Evolutionary conservation across 1,284 basidiomycete species (phyloP).

Genomic region (Ustilago trichophora): DNA sequence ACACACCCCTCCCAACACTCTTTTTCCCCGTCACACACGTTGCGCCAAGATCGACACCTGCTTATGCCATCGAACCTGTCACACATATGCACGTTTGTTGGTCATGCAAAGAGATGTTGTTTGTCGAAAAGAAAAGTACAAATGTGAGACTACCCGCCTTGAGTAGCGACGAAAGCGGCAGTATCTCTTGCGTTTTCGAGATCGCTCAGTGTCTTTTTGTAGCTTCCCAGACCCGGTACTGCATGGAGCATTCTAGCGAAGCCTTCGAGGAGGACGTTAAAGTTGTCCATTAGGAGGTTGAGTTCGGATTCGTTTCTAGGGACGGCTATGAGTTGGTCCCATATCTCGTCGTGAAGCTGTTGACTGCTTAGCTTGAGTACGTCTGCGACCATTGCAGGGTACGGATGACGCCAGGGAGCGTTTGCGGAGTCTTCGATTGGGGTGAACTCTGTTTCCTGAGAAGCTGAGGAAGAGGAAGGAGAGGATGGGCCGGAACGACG

Average conservation of each 20-base stretch:
- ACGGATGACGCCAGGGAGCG: conserved; percentile 46
- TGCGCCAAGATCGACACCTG: too few species aligned
- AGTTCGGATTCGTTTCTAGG: conserved; percentile 31
- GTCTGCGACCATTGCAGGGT: conserved; percentile 44
- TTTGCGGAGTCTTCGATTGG: conserved; percentile 39
- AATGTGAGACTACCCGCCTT: too few species aligned
- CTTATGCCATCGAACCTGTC: too few species aligned
- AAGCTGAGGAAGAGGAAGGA: too few species aligned
- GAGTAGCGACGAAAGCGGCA: conserved; percentile 36
- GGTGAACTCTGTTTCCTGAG: conserved; percentile 2
- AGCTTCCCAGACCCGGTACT: conserved; percentile 32
- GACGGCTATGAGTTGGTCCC: conserved; percentile 36
- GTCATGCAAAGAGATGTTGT: too few species aligned
- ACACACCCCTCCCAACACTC: neutral
- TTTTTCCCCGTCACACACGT: neutral
- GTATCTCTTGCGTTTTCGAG: conserved; percentile 40
- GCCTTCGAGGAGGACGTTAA: conserved; percentile 32
- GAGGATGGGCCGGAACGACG: too few species aligned
- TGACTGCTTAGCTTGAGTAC: conserved; percentile 23
- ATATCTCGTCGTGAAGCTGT: conserved; percentile 44
- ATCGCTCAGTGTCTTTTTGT: conserved; percentile 21
- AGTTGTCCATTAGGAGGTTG: conserved; percentile 24
- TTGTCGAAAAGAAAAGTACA: too few species aligned
- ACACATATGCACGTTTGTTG: too few species aligned
- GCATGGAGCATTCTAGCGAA: conserved; percentile 35